These are phyloP conservation scores for Aspergillus pseudoterreus DNA, from an alignment of 2,329 filamentous ascomycete species.

Conservation along the genomic window DNA sequence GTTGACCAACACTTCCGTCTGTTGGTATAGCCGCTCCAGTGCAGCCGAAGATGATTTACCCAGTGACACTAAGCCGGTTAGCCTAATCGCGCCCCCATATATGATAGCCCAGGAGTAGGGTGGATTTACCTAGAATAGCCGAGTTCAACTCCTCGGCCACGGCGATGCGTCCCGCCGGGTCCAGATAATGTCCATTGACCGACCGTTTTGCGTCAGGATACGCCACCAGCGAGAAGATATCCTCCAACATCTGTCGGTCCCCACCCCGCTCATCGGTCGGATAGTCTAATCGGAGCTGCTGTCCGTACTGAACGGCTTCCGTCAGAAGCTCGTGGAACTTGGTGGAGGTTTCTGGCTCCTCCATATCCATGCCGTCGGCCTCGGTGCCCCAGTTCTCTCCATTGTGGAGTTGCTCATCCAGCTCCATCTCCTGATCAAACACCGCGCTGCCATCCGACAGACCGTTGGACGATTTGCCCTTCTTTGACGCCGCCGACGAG, in stretches of 20 bases:
- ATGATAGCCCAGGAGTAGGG: conserved; percentile 3
- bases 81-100: not conserved
- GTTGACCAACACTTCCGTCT: conserved; percentile 81
- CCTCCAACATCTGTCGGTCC: conserved; percentile 68
- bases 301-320: conserved; percentile 75
- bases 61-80: conserved; percentile 64
- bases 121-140: conserved; percentile 73
- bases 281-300: conserved; percentile 74
- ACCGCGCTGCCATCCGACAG: conserved; percentile 43
- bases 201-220: conserved; percentile 78
- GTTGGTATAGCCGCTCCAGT: conserved; percentile 78
- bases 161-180: conserved; percentile 66
- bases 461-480: conserved; percentile 37
- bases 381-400: conserved; percentile 27
- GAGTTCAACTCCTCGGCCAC: conserved; percentile 94
- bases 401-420: conserved; percentile 49
- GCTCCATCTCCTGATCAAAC: conserved; percentile 55
- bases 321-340: conserved; percentile 55
- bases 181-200: conserved; percentile 72
- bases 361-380: conserved; percentile 54
- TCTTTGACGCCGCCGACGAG: conserved; percentile 36
- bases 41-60: conserved; percentile 86
- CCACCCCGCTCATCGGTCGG: conserved; percentile 66
- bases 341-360: conserved; percentile 39
- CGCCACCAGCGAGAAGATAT: conserved; percentile 84